A percentile compares a stretch with the other conserved stretches of the same genome.
phyloP scores from a whole-genome alignment of 1,139 yeast genomes.

The Blastobotrys arbuscula region DNA sequence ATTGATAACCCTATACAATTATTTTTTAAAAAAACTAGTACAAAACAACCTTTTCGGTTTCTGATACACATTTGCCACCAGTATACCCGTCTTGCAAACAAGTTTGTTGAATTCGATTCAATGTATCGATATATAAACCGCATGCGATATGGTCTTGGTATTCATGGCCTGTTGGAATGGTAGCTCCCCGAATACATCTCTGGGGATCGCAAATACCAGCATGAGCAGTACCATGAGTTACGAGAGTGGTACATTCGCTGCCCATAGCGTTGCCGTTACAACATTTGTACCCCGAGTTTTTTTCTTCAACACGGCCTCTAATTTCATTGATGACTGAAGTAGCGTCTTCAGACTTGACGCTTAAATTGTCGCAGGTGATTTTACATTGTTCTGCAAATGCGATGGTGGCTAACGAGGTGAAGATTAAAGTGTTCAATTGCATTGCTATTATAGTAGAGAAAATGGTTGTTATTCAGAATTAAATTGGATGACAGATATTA shows the following conservation, averaged over 20 bases:
- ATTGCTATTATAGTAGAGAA: no score
- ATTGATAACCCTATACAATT: neutral
- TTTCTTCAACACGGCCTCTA: neutral
- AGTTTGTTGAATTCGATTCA: neutral
- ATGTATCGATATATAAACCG: neutral
- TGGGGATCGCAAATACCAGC: constrained; percentile 3
- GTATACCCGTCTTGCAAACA: neutral
- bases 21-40: neutral
- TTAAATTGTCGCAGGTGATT: constrained; percentile 2
- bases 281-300: neutral
- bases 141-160: neutral
- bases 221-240: neutral
- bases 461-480: no score
- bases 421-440: neutral
- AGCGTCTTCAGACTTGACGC: constrained; percentile 2
- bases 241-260: neutral
- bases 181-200: constrained; percentile 4
- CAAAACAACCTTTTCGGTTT: neutral
- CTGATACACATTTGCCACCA: neutral
- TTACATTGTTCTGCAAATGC: neutral
- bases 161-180: constrained; percentile 5
- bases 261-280: constrained; percentile 1
- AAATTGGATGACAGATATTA: no score
- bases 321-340: neutral
- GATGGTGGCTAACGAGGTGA: neutral